Evolutionary conservation across 768 basidiomycete genomes (phyloP).

Genomic region (Termitomyces sp.): DNA sequence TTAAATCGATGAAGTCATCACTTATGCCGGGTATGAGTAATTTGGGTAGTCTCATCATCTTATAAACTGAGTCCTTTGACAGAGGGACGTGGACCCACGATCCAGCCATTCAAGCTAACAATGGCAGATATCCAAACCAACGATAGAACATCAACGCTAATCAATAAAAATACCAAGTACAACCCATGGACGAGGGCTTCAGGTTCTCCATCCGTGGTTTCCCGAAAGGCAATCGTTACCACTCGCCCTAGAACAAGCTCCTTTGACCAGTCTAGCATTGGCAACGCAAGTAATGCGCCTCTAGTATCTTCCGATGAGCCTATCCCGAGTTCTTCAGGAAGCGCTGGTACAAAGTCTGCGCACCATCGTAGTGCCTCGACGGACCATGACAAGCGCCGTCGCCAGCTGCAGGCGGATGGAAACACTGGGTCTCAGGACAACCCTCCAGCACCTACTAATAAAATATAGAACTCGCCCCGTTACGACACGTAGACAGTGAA

Average conservation of each 20-base stretch:
- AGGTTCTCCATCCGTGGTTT: neutral
- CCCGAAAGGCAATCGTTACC: constrained; percentile 5
- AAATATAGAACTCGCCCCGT: neutral
- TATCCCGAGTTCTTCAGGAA: neutral
- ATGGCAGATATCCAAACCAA: neutral
- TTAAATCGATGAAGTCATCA: neutral
- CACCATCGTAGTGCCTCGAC: neutral
- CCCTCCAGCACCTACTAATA: neutral
- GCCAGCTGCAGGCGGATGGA: neutral
- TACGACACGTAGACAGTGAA: constrained; percentile 6
- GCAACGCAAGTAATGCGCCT: constrained; percentile 3
- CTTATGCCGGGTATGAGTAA: neutral
- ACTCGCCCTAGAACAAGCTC: constrained; percentile 2
- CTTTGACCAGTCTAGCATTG: constrained; percentile 4
- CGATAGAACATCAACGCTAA: neutral
- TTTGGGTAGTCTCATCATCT: neutral
- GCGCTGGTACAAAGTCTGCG: neutral
- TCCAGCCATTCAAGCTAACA: constrained; percentile 10
- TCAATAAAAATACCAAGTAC: constrained; percentile 1
- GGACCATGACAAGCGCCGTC: neutral
- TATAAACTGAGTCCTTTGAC: neutral
- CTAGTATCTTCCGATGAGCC: neutral
- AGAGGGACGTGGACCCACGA: neutral
- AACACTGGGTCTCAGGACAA: neutral
- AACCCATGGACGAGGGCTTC: neutral